These are phyloP conservation scores for Chaetomium olivaceum DNA, from an alignment of 2,329 filamentous ascomycete genomes.

Conservation along the genomic window DNA sequence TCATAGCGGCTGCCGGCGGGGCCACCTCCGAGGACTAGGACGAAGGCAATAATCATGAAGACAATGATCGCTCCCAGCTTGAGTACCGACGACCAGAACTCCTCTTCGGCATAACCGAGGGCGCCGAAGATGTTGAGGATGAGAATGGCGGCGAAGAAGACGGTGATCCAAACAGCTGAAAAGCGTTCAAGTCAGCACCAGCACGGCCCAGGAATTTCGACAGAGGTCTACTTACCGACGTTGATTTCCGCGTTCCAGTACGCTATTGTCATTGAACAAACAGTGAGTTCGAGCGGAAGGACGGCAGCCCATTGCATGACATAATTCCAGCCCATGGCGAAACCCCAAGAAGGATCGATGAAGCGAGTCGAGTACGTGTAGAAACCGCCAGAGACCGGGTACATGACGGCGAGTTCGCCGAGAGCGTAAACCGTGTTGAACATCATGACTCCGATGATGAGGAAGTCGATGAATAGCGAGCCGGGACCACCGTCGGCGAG, in stretches of 20 bases:
- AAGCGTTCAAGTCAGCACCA: not conserved
- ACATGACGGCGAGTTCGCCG: constrained; percentile 62
- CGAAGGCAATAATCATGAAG: constrained; percentile 62
- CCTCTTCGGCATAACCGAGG: constrained; percentile 55
- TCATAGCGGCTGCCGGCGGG: constrained; percentile 47
- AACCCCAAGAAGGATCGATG: constrained; percentile 62
- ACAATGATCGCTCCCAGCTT: constrained; percentile 59
- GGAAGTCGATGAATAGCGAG: constrained; percentile 52
- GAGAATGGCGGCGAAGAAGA: constrained; percentile 53
- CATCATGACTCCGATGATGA: constrained; percentile 61
- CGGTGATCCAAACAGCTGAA: constrained; percentile 51
- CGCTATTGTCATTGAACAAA: constrained; percentile 51
- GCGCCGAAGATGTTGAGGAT: constrained; percentile 58
- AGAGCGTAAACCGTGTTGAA: constrained; percentile 63
- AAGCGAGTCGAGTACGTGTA: constrained; percentile 63
- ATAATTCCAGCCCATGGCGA: constrained; percentile 55
- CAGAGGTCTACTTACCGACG: constrained; percentile 34
- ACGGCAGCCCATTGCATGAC: constrained; percentile 54
- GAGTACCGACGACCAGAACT: constrained; percentile 56
- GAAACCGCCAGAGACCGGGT: constrained; percentile 63
- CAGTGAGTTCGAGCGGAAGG: constrained; percentile 53
- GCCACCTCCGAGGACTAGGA: constrained; percentile 60
- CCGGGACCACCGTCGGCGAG: constrained; percentile 52
- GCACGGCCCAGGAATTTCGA: not conserved
- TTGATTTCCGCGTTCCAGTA: constrained; percentile 53